Conservation (phyloP, 1,139 yeast genomes). For the Zygosaccharomyces sapae region DNA sequence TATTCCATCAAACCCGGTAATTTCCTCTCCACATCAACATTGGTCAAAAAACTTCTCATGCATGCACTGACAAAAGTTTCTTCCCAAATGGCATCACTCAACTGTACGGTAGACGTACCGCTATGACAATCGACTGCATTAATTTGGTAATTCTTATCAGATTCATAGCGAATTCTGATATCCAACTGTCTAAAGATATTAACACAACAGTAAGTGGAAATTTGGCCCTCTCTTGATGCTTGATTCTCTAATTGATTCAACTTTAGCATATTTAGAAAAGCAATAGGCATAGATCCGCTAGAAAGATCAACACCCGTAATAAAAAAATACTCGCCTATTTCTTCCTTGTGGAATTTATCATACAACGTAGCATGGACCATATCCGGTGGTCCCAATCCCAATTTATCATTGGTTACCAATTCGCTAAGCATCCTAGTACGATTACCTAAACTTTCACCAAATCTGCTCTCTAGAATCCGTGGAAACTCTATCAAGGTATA, state of each 20-base stretch:
- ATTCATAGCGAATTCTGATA: constrained; percentile 61
- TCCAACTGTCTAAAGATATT: constrained; percentile 68
- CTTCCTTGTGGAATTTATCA: constrained; percentile 39
- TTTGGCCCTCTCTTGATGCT: constrained; percentile 26
- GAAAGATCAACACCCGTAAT: constrained; percentile 62
- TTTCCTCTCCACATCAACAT: constrained; percentile 62
- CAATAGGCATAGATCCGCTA: constrained; percentile 57
- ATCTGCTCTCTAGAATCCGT: constrained; percentile 27
- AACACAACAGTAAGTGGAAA: constrained; percentile 59
- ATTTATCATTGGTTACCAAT: constrained; percentile 19
- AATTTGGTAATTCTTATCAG: constrained; percentile 46
- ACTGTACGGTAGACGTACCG: constrained; percentile 24
- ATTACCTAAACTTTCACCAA: constrained; percentile 31
- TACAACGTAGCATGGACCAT: constrained; percentile 62
- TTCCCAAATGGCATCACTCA: constrained; percentile 54
- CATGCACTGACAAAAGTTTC: constrained; percentile 77
- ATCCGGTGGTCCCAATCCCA: constrained; percentile 80
- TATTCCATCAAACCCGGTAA: constrained; percentile 49
- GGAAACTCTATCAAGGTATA: constrained; percentile 27
- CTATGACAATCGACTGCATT: constrained; percentile 38
- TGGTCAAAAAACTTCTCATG: constrained; percentile 64
- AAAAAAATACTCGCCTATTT: constrained; percentile 42
- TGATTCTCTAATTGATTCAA: constrained; percentile 36
- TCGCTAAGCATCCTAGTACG: constrained; percentile 23
- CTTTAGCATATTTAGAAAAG: constrained; percentile 71